Base-by-base conservation (phyloP, 108 stramenopile species). In the Nitzschia sp. region DNA sequence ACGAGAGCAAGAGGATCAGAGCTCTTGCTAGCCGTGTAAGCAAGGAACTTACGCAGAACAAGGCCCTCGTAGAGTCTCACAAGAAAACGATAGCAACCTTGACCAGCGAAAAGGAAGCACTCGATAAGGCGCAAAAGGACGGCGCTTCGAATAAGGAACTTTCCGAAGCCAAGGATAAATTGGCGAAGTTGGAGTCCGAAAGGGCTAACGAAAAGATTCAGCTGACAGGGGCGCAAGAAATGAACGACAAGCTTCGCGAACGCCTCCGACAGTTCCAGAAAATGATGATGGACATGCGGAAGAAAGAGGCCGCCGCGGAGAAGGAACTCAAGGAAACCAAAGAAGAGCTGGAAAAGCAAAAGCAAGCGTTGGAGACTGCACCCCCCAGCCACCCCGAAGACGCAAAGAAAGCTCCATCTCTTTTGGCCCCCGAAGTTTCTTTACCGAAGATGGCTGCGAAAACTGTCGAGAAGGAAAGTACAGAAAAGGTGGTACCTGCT, bases 1-100 rank as follows among this genome's bases (percentile, higher is more conserved):
- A 77, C 17, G 91, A 94, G 38, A 61, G 64, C 45, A 69, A 81
- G 59, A 83, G 71, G 47, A 93, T 83, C 32, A 51, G 92, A 81
- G 53, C 62, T 36, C 64, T 80, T 77, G 74, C 85, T 72, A 15
- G n/a, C 74, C 72, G 82, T 3, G 74, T 87, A 17, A 92, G 90
- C 61, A 84, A 89, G 36, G 81, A 95, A 36, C 26, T 88, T 27
- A 51, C 75, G 27, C 73, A 85, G 24, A 79, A 74, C 54, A 82
- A 82, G 66, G 42, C 47, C 29, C 34, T 70, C 3, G 70, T 80
- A 2, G 75, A 87, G 30, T 54, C 67, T 23, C 74, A 80, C 2
- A 72, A 58, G 34, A 83, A 76, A 60, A 54, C 71, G 18, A 76
- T 83, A 28, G 63, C 46, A 13, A 70, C 73, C 48, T 60, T 82